phyloP scores from a whole-genome alignment of 129 eudicot species.

The Arctium lappa region DNA sequence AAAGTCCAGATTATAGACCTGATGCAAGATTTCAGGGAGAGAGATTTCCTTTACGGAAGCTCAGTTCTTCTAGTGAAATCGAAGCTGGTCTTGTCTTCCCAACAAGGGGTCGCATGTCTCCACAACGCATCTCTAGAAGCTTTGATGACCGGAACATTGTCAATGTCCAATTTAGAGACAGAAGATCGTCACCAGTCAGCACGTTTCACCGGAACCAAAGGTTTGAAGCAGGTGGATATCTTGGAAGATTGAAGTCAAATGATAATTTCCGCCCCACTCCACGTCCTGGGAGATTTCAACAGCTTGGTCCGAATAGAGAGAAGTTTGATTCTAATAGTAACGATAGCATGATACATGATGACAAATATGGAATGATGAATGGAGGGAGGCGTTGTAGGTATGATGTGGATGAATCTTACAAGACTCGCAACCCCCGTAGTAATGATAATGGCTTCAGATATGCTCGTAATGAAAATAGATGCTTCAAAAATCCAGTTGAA shows the following conservation, averaged over 20 bases:
- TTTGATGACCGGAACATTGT: slow-evolving; percentile 36
- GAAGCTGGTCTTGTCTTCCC: slow-evolving; percentile 39
- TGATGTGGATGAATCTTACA: slow-evolving; percentile 29
- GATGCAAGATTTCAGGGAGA: slow-evolving; percentile 43
- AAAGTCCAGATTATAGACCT: slow-evolving; percentile 55
- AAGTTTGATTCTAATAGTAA: slow-evolving; percentile 25
- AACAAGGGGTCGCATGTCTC: slow-evolving; percentile 39
- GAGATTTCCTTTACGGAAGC: slow-evolving; percentile 47
- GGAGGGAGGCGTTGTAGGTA: slow-evolving; percentile 45
- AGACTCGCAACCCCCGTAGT: slow-evolving; percentile 25
- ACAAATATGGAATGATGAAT: slow-evolving; percentile 34
- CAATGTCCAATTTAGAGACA: slow-evolving; percentile 41
- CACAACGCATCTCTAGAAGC: slow-evolving; percentile 37
- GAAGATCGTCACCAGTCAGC: slow-evolving; percentile 60
- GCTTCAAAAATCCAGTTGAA: background rate
- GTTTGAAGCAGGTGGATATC: slow-evolving; percentile 35
- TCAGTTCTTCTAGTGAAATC: slow-evolving; percentile 35
- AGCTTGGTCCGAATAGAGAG: slow-evolving; percentile 28
- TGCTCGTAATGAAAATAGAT: slow-evolving; percentile 15
- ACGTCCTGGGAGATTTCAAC: slow-evolving; percentile 56
- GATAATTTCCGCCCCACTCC: slow-evolving; percentile 37
- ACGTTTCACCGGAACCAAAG: slow-evolving; percentile 31
- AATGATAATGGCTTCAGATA: slow-evolving; percentile 34
- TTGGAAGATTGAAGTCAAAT: slow-evolving; percentile 43
- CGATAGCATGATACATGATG: slow-evolving; percentile 32